Percentiles rank a stretch among this genome's conserved stretches.
phyloP scores from a whole-genome alignment of 371 early-diverging fungal species.

The Sporodiniella umbellata region DNA sequence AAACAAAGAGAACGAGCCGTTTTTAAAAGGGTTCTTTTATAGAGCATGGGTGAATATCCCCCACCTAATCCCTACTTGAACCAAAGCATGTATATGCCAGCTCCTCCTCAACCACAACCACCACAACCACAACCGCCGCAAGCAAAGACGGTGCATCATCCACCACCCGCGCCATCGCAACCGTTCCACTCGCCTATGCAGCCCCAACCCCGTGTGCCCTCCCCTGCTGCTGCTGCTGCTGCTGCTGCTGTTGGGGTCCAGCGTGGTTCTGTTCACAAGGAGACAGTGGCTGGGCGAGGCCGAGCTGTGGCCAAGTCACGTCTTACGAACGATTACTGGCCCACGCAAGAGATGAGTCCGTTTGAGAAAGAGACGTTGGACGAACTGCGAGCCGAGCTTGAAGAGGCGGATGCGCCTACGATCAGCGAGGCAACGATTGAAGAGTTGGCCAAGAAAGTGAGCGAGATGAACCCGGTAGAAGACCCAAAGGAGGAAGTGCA shows the following conservation, averaged over 20 bases:
- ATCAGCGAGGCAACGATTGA: conserved; percentile 51
- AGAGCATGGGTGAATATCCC: conserved; percentile 37
- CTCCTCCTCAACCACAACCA: conserved; percentile 26
- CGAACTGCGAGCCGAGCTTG: conserved; percentile 23
- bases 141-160: no score
- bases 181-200: conserved; percentile 26
- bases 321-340: no score
- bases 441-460: conserved; percentile 55
- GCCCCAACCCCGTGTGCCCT: no score
- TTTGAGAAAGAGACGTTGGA: conserved; percentile 20
- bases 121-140: conserved; percentile 22
- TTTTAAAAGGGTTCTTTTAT: not conserved
- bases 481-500: conserved; percentile 13
- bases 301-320: no score
- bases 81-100: conserved; percentile 16
- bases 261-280: no score
- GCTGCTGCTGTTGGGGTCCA: no score
- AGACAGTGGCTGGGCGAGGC: no score
- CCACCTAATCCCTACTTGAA: conserved; percentile 38
- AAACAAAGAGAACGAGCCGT: not conserved
- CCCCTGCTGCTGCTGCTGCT: no score
- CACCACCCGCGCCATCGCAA: conserved; percentile 13
- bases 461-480: conserved; percentile 42
- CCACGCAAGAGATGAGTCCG: conserved; percentile 3
- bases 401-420: conserved; percentile 22